Evolutionary conservation across 129 eudicot genomes (phyloP), one percentile per base, ranked within the genome.

Genomic region (Lonicera japonica): DNA sequence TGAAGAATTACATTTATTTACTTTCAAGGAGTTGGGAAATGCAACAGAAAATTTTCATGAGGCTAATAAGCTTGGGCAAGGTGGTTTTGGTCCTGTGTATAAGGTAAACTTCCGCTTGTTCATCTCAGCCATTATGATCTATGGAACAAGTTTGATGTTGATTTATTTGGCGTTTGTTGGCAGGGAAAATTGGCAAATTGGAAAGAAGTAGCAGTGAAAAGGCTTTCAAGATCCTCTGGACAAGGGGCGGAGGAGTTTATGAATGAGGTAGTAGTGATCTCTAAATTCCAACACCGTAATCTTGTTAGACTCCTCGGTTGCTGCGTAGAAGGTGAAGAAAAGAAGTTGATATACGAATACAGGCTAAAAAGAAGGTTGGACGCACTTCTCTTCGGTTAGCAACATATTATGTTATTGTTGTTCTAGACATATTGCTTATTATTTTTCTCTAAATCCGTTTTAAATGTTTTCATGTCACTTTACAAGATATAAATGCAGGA

Each of bases 241-340:
- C 88, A 78, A 60, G 84, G 88, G 43, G 5, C 63, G 19, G 63
- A 69, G n/a, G 82, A 82, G 64, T 82, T 82, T 40, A 78, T 65
- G 74, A 82, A 71, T 58, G 88, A 82, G 54, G 82, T 67, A 15
- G 38, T 38, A 5, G 55, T 82, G 69, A 82, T 82, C 13, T 73
- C 82, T 0, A 78, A 75, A 53, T 74, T 82, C 60, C 88, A 82
- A 25, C 88, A 82, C 46, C 61, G 84, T 25, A 82, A 82, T 63
- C 79, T 82, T 53, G 88, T 82, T 36, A 64, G 50, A 18, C 60
- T 82, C 19, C 48, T 78, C 0, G 88, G 88, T 1, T 75, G 81
- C 41, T 82, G 82, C 54, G 74, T 64, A 11, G 79, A 75, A 9
- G 56, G 65, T 51, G 84, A 78, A 24, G 88, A 82, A 54, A 77